Base-by-base conservation (phyloP, 2,329 filamentous ascomycete genomes). In the Aspergillus sojae region DNA sequence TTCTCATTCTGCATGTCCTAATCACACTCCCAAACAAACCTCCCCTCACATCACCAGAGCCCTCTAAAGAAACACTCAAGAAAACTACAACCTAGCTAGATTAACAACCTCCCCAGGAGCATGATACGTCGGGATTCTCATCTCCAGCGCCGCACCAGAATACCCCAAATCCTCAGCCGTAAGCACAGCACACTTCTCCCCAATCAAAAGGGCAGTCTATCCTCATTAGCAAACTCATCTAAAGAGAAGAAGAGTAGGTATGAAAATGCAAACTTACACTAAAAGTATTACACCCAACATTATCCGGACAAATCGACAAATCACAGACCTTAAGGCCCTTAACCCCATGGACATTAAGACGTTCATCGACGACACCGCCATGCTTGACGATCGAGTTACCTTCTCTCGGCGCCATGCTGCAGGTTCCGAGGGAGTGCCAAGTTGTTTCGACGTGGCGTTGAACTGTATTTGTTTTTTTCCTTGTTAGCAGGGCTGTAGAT, bases 381-480 rank as follows among this genome's bases (percentile, higher is more conserved):
- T 93, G 89, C 80, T 91, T 91, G 76, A 93, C 90, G 72, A 94
- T 91, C 71, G 86, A 89, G 81, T 93, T 94, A 64, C 91, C 91
- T 72, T 92, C 86, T 64, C 80, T 84, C 5, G 91, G 91, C 0
- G 89, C 90, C 89, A 93, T 93, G 58, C 88, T 91, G 80, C 90
- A 92, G 1, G 90, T 93, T 45, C 85, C 84, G 7, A 87, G 81
- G 21, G 79, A 78, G 80, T 92, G 89, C 89, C 90, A 91, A 43
- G 90, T 93, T 57, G 88, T 92, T 79, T 93, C 90, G 56, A 91
- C 88, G 73, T 92, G 90, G 65, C 88, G 84, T 81, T 89, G 87
- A 43, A 89, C 86, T 76, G 19, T 2, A n/a, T 41, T 19, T 7
- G 1, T n/a, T n/a, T 41, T 41, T 6, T 39, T 6, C 19, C 6